Evolutionary conservation across 257 asterid genomes (phyloP).

Genomic region (Handroanthus guayacan): DNA sequence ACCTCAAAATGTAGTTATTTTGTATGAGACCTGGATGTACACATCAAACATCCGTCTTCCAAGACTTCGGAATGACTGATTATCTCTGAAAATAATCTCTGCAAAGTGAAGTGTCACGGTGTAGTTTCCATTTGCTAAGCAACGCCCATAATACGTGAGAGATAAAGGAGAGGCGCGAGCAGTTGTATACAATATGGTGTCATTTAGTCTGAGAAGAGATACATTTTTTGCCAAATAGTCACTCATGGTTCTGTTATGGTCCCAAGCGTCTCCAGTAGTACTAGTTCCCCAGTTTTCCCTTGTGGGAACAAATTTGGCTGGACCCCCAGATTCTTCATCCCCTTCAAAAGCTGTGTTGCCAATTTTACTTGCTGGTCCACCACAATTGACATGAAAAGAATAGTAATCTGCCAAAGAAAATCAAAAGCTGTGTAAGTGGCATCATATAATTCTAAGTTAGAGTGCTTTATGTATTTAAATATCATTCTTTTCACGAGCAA

Average conservation of each 20-base stretch:
- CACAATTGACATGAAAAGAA: slow-evolving; percentile 63
- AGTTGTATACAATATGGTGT: slow-evolving; percentile 48
- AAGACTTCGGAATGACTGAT: slow-evolving; percentile 60
- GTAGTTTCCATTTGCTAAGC: slow-evolving; percentile 71
- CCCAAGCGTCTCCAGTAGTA: slow-evolving; percentile 59
- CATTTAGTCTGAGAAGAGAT: slow-evolving; percentile 46
- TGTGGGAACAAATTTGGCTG: slow-evolving; percentile 44
- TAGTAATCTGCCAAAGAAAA: slow-evolving; percentile 47
- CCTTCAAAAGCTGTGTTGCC: slow-evolving; percentile 49
- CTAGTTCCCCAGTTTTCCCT: slow-evolving; percentile 61
- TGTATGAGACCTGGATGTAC: slow-evolving; percentile 57
- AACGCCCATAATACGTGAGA: slow-evolving; percentile 67
- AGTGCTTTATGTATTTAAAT: background rate
- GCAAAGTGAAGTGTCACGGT: slow-evolving; percentile 68
- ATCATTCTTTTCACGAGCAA: background rate
- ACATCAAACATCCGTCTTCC: slow-evolving; percentile 74
- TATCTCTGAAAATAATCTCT: slow-evolving; percentile 57
- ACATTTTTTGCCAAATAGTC: slow-evolving; percentile 48
- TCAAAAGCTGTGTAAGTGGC: background rate
- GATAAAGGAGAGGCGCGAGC: slow-evolving; percentile 66
- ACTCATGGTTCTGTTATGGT: background rate
- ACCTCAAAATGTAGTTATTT: background rate
- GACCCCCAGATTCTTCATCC: slow-evolving; percentile 49
- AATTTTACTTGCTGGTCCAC: slow-evolving; percentile 37
- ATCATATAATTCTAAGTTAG: background rate